Percentiles rank a stretch among this genome's conserved stretches.
phyloP scores from a whole-genome alignment of 352 stramenopile species.

The Globisporangium polare region DNA sequence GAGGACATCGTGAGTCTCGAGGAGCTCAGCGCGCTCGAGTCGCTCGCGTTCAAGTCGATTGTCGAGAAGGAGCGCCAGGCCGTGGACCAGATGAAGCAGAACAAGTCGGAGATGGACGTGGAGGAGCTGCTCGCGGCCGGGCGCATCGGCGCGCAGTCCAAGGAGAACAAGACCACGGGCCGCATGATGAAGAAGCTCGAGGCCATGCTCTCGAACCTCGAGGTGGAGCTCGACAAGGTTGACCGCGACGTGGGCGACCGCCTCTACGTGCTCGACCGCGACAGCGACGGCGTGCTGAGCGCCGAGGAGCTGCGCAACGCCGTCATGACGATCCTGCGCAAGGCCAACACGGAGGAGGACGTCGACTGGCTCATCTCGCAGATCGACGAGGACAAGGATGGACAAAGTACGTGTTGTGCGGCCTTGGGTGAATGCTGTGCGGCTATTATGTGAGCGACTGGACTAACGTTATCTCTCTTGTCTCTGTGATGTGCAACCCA shows the following conservation, averaged over 20 bases:
- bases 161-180: constrained; percentile 88
- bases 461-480: constrained; percentile 11
- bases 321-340: constrained; percentile 93
- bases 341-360: constrained; percentile 93
- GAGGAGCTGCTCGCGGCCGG: constrained; percentile 73
- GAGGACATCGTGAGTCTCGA: constrained; percentile 81
- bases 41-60: constrained; percentile 82
- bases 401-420: constrained; percentile 59
- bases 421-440: not conserved
- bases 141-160: constrained; percentile 67
- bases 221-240: constrained; percentile 93
- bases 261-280: constrained; percentile 96
- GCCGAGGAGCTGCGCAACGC: constrained; percentile 95
- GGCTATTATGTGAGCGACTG: not conserved
- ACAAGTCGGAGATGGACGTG: constrained; percentile 88
- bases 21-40: constrained; percentile 77
- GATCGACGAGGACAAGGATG: constrained; percentile 91
- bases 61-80: constrained; percentile 85
- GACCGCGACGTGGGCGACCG: constrained; percentile 96
- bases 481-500: constrained; percentile 25
- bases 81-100: constrained; percentile 83
- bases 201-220: constrained; percentile 93
- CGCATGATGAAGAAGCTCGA: constrained; percentile 92
- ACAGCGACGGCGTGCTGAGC: constrained; percentile 94
- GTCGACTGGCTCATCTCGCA: constrained; percentile 93